phyloP scores from a whole-genome alignment of 129 eudicot genomes.

The Ambrosia artemisiifolia region DNA sequence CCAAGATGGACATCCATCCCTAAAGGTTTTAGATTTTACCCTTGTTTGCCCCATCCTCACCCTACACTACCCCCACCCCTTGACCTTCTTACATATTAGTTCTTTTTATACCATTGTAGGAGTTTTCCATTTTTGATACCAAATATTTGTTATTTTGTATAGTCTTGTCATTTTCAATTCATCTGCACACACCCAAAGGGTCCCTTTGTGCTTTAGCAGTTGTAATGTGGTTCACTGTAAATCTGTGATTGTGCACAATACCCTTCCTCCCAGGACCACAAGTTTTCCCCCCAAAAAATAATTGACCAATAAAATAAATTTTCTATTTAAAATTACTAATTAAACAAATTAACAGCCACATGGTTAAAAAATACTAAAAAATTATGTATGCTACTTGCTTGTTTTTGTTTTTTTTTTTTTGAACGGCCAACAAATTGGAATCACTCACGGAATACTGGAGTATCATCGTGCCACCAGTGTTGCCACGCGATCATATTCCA shows the following conservation, averaged over 20 bases:
- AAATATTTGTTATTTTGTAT: background rate
- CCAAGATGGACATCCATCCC: conserved; percentile 8
- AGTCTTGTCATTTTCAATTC: conserved; percentile 32
- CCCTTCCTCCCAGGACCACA: conserved; percentile 27
- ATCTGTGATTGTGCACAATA: conserved; percentile 22
- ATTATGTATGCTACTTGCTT: background rate
- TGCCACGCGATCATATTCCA: too few species aligned
- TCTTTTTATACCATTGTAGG: background rate
- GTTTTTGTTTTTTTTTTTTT: too few species aligned
- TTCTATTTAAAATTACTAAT: background rate
- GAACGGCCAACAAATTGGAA: too few species aligned
- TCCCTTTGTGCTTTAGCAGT: conserved; percentile 29
- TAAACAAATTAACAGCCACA: background rate
- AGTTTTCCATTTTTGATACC: conserved; percentile 4
- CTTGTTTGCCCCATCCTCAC: conserved; percentile 16
- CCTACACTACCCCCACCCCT: conserved; percentile 4
- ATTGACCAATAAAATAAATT: background rate
- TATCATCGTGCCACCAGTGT: too few species aligned
- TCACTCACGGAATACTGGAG: too few species aligned
- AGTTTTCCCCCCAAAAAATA: background rate
- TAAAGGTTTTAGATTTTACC: conserved; percentile 14
- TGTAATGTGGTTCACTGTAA: conserved; percentile 31
- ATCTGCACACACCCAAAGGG: conserved; percentile 34
- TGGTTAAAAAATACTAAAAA: background rate
- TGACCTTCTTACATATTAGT: background rate